Evolutionary conservation across 2,329 filamentous ascomycete species (phyloP).

Genomic region (Xylariales sp.): DNA sequence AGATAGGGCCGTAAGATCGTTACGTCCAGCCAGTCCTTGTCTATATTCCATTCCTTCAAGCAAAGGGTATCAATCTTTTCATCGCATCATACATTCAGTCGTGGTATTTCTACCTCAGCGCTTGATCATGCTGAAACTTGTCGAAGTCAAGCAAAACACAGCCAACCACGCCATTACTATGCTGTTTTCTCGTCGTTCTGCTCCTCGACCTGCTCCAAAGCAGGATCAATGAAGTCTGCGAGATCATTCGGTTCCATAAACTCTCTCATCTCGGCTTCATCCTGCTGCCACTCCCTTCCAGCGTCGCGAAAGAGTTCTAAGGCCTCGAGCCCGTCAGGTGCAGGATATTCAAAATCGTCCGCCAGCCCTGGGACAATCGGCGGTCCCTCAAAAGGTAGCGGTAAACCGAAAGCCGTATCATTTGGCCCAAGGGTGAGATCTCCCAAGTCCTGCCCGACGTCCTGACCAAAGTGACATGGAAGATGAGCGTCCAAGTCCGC

Average conservation of each 20-base stretch:
- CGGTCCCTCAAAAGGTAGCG: slow-evolving; percentile 2
- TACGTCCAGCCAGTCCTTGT: no score
- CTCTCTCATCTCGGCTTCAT: slow-evolving; percentile 39
- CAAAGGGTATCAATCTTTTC: slow-evolving; percentile 3
- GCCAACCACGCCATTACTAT: no score
- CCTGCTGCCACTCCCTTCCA: slow-evolving; percentile 34
- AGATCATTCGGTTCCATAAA: slow-evolving; percentile 23
- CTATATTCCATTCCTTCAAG: background rate
- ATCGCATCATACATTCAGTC: no score
- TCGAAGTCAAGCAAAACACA: no score
- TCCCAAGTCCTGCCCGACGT: no score
- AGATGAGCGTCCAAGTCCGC: background rate
- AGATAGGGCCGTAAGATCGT: no score
- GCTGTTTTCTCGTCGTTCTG: no score
- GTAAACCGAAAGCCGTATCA: background rate
- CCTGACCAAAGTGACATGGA: slow-evolving; percentile 11
- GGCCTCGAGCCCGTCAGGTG: slow-evolving; percentile 16
- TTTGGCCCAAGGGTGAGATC: background rate
- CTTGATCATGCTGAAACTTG: no score
- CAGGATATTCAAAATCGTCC: slow-evolving; percentile 4
- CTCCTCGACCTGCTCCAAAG: slow-evolving; percentile 12
- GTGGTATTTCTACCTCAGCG: no score
- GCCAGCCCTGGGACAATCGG: slow-evolving; percentile 1
- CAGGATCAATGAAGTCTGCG: slow-evolving; percentile 21
- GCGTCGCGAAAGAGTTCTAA: slow-evolving; percentile 22